These are phyloP conservation scores for Neohortaea acidophila DNA, from an alignment of 495 filamentous ascomycete genomes.

Conservation along the genomic window DNA sequence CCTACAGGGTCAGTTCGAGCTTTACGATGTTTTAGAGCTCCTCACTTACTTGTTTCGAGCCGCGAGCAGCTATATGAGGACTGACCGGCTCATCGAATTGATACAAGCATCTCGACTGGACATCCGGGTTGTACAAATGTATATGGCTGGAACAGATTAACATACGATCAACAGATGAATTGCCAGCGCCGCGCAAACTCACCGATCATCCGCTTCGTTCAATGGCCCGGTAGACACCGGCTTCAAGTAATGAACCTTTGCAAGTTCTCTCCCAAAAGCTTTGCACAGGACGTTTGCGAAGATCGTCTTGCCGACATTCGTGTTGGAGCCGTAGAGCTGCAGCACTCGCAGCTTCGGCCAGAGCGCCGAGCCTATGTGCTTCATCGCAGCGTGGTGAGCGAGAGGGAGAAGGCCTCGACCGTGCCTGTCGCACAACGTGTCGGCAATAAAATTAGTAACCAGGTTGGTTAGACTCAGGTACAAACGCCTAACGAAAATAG, in stretches of 20 bases:
- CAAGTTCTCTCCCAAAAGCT: slow-evolving; percentile 31
- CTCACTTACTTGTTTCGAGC: slow-evolving; percentile 4
- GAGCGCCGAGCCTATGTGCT: too few species aligned
- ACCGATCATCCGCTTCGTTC: slow-evolving; percentile 54
- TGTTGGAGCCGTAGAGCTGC: slow-evolving; percentile 68
- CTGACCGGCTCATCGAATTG: slow-evolving; percentile 58
- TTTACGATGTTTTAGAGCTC: background rate
- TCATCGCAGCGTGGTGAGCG: too few species aligned
- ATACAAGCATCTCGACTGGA: slow-evolving; percentile 44
- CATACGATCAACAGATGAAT: background rate
- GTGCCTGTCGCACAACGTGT: too few species aligned
- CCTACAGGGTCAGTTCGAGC: background rate
- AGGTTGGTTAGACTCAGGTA: too few species aligned
- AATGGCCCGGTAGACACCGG: slow-evolving; percentile 58
- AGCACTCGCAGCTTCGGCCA: slow-evolving; percentile 48
- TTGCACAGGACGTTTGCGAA: slow-evolving; percentile 54
- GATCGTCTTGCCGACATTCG: slow-evolving; percentile 66
- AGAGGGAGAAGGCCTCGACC: too few species aligned
- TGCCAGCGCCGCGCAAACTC: slow-evolving; percentile 16
- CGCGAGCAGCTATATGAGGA: slow-evolving; percentile 51
- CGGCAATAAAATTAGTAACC: too few species aligned
- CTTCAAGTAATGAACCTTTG: slow-evolving; percentile 48
- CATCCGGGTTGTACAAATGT: slow-evolving; percentile 35
- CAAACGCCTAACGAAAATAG: too few species aligned
- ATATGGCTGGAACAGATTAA: slow-evolving; percentile 36